Evolutionary conservation across 495 filamentous ascomycete species (phyloP).

Genomic region (Copromyces sp.): DNA sequence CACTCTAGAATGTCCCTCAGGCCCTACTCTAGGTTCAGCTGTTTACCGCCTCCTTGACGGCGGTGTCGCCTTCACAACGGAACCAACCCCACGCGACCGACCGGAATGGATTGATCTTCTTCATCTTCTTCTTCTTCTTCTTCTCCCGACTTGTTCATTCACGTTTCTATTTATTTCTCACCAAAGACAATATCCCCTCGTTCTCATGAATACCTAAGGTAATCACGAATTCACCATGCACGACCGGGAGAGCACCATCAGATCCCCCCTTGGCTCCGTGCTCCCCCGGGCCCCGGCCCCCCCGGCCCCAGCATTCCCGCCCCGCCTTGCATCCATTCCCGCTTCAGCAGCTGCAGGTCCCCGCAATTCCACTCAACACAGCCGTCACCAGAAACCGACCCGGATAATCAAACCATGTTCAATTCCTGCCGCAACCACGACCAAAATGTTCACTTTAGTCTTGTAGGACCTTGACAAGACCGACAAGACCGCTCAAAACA

Average conservation of each 20-base stretch:
- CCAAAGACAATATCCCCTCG: neutral
- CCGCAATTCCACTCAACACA: neutral
- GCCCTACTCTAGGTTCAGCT: neutral
- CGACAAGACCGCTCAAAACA: too few relatives aligned
- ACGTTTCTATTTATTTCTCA: neutral
- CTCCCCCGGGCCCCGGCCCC: neutral
- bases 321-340: neutral
- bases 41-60: neutral
- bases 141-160: neutral
- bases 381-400: too few relatives aligned
- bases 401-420: too few relatives aligned
- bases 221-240: neutral
- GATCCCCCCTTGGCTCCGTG: neutral
- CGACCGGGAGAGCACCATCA: neutral
- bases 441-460: too few relatives aligned
- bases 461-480: too few relatives aligned
- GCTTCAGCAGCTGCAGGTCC: neutral
- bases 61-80: too few relatives aligned
- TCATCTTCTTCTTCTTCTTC: neutral
- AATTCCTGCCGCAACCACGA: too few relatives aligned
- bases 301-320: neutral
- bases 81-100: neutral
- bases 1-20: neutral
- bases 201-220: too few relatives aligned
- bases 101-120: neutral